Conservation (phyloP, 2,329 filamentous ascomycete genomes). For the Alternaria brassicicola region DNA sequence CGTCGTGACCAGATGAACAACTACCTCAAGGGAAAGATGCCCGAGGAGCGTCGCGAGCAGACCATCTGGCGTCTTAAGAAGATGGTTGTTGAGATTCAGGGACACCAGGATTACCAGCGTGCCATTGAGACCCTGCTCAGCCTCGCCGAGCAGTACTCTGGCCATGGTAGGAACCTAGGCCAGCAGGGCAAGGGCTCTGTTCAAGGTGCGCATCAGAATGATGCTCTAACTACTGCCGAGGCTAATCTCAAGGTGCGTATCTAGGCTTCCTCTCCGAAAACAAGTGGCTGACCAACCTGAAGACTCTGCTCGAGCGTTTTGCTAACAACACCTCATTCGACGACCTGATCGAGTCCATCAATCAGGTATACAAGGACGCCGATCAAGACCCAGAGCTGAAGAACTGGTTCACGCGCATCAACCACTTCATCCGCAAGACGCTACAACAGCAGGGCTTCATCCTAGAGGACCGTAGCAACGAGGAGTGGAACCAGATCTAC, state of each 20-base stretch:
- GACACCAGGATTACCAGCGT: conserved; percentile 89
- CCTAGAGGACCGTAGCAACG: conserved; percentile 77
- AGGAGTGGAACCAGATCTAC: conserved; percentile 83
- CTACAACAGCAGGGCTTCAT: conserved; percentile 91
- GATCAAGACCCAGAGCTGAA: conserved; percentile 85
- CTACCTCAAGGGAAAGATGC: conserved; percentile 86
- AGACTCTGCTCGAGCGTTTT: conserved; percentile 90
- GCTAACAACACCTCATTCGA: conserved; percentile 92
- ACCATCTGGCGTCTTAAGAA: conserved; percentile 93
- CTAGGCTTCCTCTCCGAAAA: conserved; percentile 48
- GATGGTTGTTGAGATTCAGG: conserved; percentile 96
- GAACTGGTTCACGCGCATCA: conserved; percentile 82
- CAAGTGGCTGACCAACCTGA: conserved; percentile 59
- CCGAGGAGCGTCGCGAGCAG: conserved; percentile 90
- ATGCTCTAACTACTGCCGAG: conserved; percentile 73
- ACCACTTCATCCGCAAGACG: conserved; percentile 80
- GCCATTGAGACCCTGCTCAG: conserved; percentile 87
- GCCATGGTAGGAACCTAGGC: conserved; percentile 71
- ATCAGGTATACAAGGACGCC: conserved; percentile 84
- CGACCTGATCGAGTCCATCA: conserved; percentile 83
- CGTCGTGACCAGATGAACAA: conserved; percentile 63
- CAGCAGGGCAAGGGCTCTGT: conserved; percentile 70
- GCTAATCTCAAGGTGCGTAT: conserved; percentile 72
- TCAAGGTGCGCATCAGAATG: conserved; percentile 71
- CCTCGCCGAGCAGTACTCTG: conserved; percentile 83